Conservation (phyloP, 2,329 filamentous ascomycete genomes). For the Colletotrichum liaoningense region DNA sequence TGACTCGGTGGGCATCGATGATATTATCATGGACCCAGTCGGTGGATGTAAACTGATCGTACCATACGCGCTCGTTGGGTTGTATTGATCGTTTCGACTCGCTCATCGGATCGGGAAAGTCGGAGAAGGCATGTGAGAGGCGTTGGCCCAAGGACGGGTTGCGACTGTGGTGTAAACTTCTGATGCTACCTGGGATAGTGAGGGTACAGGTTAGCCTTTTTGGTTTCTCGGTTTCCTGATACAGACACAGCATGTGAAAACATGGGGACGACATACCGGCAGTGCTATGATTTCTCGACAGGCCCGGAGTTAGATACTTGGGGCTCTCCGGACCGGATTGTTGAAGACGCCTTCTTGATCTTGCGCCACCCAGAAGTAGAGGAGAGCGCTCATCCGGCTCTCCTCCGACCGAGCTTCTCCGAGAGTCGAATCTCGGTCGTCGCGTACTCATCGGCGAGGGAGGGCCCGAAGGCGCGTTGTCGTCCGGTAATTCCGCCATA, state of each 20-base stretch:
- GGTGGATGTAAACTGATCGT: conserved; percentile 97
- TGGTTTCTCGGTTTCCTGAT: neutral
- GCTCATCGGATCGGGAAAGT: conserved; percentile 66
- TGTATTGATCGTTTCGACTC: conserved; percentile 76
- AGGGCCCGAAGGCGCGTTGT: conserved; percentile 29
- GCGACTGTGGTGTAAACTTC: conserved; percentile 63
- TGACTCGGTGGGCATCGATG: conserved; percentile 90
- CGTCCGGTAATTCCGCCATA: conserved; percentile 29
- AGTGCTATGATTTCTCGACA: conserved; percentile 57
- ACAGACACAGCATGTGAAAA: neutral
- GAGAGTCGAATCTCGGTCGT: conserved; percentile 32
- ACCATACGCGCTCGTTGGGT: conserved; percentile 92
- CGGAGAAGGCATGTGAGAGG: conserved; percentile 70
- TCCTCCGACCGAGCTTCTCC: conserved; percentile 13
- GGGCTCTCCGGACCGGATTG: conserved; percentile 37
- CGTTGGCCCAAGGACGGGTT: conserved; percentile 70
- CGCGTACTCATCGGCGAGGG: conserved; percentile 32
- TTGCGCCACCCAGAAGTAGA: conserved; percentile 51
- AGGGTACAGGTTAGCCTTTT: conserved; percentile 12
- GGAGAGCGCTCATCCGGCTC: conserved; percentile 57
- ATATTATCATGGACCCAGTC: conserved; percentile 99
- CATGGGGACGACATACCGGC: conserved; percentile 47
- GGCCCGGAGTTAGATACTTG: conserved; percentile 31
- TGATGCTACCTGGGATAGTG: conserved; percentile 47
- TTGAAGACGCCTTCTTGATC: conserved; percentile 54